Evolutionary conservation across 2,329 filamentous ascomycete species (phyloP), one percentile per base, ranked within the genome.

Genomic region (Ciborinia camelliae): DNA sequence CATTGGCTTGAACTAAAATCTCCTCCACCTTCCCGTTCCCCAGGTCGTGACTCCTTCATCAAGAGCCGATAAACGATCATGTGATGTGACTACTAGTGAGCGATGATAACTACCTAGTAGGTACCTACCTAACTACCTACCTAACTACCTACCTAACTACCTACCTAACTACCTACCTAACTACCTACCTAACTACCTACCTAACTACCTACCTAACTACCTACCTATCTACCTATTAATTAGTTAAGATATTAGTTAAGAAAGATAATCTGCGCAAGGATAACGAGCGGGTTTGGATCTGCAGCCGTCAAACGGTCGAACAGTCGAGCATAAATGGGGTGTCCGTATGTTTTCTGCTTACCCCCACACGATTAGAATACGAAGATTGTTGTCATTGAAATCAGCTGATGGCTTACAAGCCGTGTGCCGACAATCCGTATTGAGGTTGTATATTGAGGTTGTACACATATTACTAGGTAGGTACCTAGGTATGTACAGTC

Each of bases 371-470:
- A 58, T 9, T 32, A 32, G 14, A 6, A 45, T 58, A 58, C 39
- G 54, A 58, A 35, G 2, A 47, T 35, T 15, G n/a, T 18, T n/a
- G n/a, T n/a, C n/a, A n/a, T n/a, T n/a, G n/a, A n/a, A n/a, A 58
- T 58, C 54, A 47, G 54, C 54, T 58, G 54, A 58, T 58, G 41
- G 28, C 30, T 26, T 26, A 20, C 39, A 20, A 32, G 26, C 54
- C n/a, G 53, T 30, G n/a, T 18, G 39, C 54, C 26, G 47, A 35
- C 35, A 23, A 45, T 26, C 14, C 14, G 55, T 47, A 47, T 58
- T 26, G 43, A 47, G 43, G n/a, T 47, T 26, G n/a, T 26, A 43
- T n/a, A n/a, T 32, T 26, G 32, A 39, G 14, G 32, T 39, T 18
- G n/a, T 20, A 39, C 51, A 26, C 41, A 30, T 23, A 28, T 18